Evolutionary conservation across 2,329 filamentous ascomycete species (phyloP), one percentile per base, ranked within the genome.

Genomic region (Cadophora gregata): DNA sequence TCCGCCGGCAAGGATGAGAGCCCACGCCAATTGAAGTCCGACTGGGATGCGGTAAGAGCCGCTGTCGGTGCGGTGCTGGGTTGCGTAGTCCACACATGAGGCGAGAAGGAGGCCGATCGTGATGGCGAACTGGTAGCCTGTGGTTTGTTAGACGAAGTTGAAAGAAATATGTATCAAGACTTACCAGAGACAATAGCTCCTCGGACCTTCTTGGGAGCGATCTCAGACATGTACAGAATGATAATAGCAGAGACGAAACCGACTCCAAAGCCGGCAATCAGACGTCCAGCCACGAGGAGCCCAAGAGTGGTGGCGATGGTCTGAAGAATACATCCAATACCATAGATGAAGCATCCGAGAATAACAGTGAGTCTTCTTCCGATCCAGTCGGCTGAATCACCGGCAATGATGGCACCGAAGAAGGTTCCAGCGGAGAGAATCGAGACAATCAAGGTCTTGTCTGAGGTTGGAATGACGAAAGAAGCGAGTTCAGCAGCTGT

Each of bases 41-140:
- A 96, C 93, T 60, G 92, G 90, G 67, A 96, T 93, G 71, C 93
- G 90, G 84, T 93, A 96, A 1, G 88, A 87, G 70, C 86, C 85
- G 10, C 85, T 88, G 78, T 91, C 86, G 19, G 74, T 77, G 71
- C 85, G 84, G 70, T 87, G 73, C 79, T 93, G 79, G 66, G 89
- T 92, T 51, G 79, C 88, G 77, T 96, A 93, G 79, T 90, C 87
- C 72, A 96, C 87, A 73, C 88, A 88, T 2, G 91, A 86, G 21
- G 92, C 92, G 69, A 95, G 79, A 77, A 95, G 83, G 68, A 96
- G 82, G 80, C 92, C 92, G 70, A 94, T 85, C 67, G 91, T 93
- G 78, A 94, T 90, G 79, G 88, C 92, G 83, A 93, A 93, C 78
- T 94, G 91, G 82, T 94, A 94, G 5, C 86, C 90, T 4, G 89